A percentile compares a stretch with the other conserved stretches of the same genome.
phyloP scores from a whole-genome alignment of 164 flowering plant genomes.

The Liquidambar formosana region DNA sequence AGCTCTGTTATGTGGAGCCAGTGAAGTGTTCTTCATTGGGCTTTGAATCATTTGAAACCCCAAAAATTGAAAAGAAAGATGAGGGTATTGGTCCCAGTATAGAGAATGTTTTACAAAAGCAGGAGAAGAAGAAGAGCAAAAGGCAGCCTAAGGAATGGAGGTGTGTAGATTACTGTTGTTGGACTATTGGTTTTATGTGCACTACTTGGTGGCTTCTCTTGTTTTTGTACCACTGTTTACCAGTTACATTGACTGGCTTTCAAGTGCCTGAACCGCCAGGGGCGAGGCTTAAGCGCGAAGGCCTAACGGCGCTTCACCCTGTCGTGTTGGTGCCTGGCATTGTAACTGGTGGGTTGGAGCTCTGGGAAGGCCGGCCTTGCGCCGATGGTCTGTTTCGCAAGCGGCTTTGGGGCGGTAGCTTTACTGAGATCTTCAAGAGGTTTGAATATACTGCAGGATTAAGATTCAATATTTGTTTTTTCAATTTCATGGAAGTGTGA shows the following conservation, averaged over 20 bases:
- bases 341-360: constrained; percentile 70
- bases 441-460: constrained; percentile 13
- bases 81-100: constrained; percentile 3
- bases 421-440: constrained; percentile 69
- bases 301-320: constrained; percentile 56
- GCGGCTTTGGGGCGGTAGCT: constrained; percentile 79
- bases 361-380: constrained; percentile 79
- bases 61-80: constrained; percentile 21
- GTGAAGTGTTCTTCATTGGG: constrained; percentile 28
- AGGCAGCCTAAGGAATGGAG: constrained; percentile 47
- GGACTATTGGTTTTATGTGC: constrained; percentile 64
- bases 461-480: not conserved
- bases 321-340: constrained; percentile 73
- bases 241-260: constrained; percentile 41
- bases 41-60: constrained; percentile 22
- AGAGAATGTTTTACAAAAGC: constrained; percentile 17
- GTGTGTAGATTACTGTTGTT: constrained; percentile 60
- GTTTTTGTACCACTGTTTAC: constrained; percentile 48
- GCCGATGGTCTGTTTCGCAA: constrained; percentile 69
- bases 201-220: constrained; percentile 76
- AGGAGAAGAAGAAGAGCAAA: constrained; percentile 23
- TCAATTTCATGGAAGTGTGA: not conserved
- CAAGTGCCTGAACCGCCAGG: constrained; percentile 60
- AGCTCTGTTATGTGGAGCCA: constrained; percentile 52
- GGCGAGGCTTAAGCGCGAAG: constrained; percentile 45